phyloP scores from a whole-genome alignment of 805 yeast genomes.

The Cyberlindnera bimundalis region DNA sequence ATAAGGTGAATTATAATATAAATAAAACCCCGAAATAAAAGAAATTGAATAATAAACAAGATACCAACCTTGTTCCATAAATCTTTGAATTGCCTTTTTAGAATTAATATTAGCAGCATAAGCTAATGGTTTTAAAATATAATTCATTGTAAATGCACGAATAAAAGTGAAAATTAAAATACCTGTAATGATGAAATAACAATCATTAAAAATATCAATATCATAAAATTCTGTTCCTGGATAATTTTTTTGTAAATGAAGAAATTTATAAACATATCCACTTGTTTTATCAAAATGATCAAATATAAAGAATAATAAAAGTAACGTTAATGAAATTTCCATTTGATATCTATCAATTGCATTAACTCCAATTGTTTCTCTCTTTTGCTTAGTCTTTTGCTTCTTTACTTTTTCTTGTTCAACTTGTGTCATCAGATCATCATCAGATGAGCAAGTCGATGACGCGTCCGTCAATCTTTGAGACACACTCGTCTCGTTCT shows the following conservation, averaged over 20 bases:
- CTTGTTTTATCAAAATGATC: conserved; percentile 27
- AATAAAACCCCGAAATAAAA: conserved; percentile 51
- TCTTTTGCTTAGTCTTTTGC: not conserved
- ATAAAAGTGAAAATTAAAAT: conserved; percentile 54
- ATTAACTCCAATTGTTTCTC: conserved; percentile 8
- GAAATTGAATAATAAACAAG: conserved; percentile 54
- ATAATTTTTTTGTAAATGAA: conserved; percentile 38
- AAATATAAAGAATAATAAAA: conserved; percentile 22
- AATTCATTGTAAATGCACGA: conserved; percentile 59
- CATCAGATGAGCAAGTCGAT: conserved; percentile 9
- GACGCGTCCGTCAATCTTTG: conserved; percentile 12
- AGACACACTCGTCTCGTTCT: conserved; percentile 13
- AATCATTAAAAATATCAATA: conserved; percentile 49
- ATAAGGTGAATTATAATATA: conserved; percentile 59
- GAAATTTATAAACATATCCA: conserved; percentile 35
- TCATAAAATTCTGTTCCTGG: conserved; percentile 39
- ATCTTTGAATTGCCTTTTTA: conserved; percentile 56
- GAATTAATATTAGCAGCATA: conserved; percentile 39
- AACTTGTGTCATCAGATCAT: conserved; percentile 3
- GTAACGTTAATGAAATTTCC: conserved; percentile 24
- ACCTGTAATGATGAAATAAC: conserved; percentile 50
- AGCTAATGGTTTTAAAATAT: conserved; percentile 57
- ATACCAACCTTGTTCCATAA: conserved; percentile 87
- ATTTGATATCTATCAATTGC: conserved; percentile 29
- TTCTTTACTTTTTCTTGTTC: not conserved